A percentile compares a stretch with the other conserved stretches of the same genome.
Evolutionary conservation across 257 asterid species (phyloP).

Genomic region (Nicotiana benthamiana): DNA sequence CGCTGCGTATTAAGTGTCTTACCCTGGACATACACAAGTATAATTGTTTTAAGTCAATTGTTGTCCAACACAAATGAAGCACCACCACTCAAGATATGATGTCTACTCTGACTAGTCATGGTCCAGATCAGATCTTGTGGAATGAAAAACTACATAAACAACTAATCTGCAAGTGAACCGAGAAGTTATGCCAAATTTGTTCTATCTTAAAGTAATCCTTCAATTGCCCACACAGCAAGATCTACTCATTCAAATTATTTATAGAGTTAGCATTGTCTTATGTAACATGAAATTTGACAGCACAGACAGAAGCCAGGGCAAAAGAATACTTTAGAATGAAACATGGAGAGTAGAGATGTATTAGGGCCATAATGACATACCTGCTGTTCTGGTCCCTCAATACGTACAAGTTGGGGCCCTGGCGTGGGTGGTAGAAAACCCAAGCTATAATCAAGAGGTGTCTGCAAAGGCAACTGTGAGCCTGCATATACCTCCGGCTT

Average conservation of each 20-base stretch:
- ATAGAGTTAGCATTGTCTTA: neutral
- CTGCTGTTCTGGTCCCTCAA: conserved; percentile 39
- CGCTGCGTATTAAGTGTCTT: neutral
- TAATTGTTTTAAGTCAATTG: neutral
- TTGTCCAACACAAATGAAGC: no score
- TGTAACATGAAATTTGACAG: neutral
- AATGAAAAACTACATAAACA: no score
- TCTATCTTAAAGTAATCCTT: neutral
- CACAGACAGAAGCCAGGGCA: neutral
- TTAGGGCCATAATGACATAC: conserved; percentile 5
- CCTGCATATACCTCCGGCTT: conserved; percentile 30
- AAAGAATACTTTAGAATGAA: neutral
- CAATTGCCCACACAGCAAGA: neutral
- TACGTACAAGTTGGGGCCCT: conserved; percentile 28
- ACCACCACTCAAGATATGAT: no score
- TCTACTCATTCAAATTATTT: neutral
- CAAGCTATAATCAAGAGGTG: conserved; percentile 32
- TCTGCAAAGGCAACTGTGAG: conserved; percentile 27
- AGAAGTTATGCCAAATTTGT: neutral
- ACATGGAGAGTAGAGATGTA: neutral
- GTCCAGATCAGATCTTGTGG: no score
- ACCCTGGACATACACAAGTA: neutral
- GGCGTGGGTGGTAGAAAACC: conserved; percentile 29
- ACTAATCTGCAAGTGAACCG: neutral
- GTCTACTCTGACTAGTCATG: no score